A percentile compares a stretch with the other conserved stretches of the same genome.
These are phyloP conservation scores for Apophysomyces trapeziformis DNA, from an alignment of 371 early-diverging fungal genomes.

Conservation along the genomic window DNA sequence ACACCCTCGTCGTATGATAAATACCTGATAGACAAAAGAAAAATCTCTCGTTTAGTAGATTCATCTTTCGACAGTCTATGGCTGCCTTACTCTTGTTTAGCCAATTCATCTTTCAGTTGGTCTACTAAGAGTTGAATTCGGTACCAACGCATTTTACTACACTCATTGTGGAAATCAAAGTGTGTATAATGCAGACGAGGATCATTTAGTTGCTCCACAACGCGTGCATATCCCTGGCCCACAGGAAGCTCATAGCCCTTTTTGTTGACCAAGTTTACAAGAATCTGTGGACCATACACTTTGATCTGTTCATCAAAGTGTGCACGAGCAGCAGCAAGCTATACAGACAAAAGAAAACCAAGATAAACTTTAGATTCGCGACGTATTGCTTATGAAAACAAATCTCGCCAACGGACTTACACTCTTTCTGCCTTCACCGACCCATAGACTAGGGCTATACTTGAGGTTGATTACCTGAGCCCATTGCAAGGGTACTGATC, in stretches of 20 bases:
- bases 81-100: constrained; percentile 63
- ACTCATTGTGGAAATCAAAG: constrained; percentile 97
- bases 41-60: constrained; percentile 1
- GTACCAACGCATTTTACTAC: constrained; percentile 89
- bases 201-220: constrained; percentile 64
- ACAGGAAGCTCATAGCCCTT: constrained; percentile 86
- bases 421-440: constrained; percentile 69
- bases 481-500: constrained; percentile 99
- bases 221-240: constrained; percentile 79
- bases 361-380: not conserved
- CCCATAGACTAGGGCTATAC: constrained; percentile 88
- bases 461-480: constrained; percentile 87
- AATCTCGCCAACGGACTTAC: constrained; percentile 44
- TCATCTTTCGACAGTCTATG: not conserved
- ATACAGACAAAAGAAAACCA: constrained; percentile 1
- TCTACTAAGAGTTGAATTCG: constrained; percentile 80
- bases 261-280: constrained; percentile 92
- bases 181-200: constrained; percentile 76
- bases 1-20: constrained; percentile 23
- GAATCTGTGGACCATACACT: constrained; percentile 80
- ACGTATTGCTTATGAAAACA: not conserved
- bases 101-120: constrained; percentile 66
- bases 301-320: constrained; percentile 77
- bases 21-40: constrained; percentile 16
- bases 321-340: constrained; percentile 56